Percentiles rank a stretch among this genome's conserved stretches.
These are phyloP conservation scores for Neopestalotiopsis sp. DNA, from an alignment of 2,329 filamentous ascomycete species.

Conservation along the genomic window DNA sequence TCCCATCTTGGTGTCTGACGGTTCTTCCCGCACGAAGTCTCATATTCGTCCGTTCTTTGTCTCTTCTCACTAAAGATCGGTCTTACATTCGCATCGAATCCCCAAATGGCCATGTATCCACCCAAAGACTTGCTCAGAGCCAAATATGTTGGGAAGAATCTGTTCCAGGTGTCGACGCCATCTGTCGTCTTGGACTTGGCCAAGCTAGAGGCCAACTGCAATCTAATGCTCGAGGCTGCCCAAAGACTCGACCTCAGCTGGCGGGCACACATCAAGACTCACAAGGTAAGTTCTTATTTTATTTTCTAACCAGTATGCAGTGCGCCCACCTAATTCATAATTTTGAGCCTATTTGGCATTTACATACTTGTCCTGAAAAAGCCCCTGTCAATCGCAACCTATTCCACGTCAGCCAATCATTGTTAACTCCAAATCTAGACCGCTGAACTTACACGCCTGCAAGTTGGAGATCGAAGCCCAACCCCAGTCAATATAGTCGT, in stretches of 20 bases:
- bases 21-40: background rate
- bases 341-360: background rate
- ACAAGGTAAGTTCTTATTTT: conserved; percentile 63
- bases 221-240: conserved; percentile 71
- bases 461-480: conserved; percentile 65
- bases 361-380: background rate
- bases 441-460: conserved; percentile 67
- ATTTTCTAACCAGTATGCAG: background rate
- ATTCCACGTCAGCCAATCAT: conserved; percentile 1
- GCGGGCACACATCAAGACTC: conserved; percentile 82
- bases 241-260: conserved; percentile 67
- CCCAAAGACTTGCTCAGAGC: conserved; percentile 43
- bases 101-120: conserved; percentile 1
- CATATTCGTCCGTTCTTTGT: background rate
- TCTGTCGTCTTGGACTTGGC: conserved; percentile 72
- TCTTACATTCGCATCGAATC: background rate
- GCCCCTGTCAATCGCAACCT: conserved; percentile 2
- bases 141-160: conserved; percentile 62
- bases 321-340: background rate
- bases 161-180: conserved; percentile 68
- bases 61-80: background rate
- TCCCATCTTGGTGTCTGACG: background rate
- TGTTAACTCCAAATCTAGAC: conserved; percentile 54
- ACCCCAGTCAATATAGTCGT: conserved; percentile 67
- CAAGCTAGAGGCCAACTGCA: conserved; percentile 71